Percentiles rank a stretch among this genome's conserved stretches.
Conservation (phyloP, 306 rosid genomes). For the Acacia confusa region DNA sequence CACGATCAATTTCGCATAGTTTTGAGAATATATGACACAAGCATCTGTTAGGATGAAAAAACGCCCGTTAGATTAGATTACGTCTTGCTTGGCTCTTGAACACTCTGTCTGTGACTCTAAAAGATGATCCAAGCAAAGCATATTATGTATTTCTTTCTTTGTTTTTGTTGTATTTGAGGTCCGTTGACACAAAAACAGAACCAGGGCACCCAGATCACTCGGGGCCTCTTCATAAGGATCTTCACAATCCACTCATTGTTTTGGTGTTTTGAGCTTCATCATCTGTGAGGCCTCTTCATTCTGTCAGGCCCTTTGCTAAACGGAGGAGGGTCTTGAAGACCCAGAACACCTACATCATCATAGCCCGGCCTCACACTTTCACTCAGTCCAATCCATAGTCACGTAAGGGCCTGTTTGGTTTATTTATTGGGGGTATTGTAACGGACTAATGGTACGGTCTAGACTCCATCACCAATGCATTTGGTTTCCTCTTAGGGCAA, state of each 20-base stretch:
- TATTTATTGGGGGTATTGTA: too few species aligned
- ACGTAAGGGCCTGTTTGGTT: too few species aligned
- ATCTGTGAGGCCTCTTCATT: too few species aligned
- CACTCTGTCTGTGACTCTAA: not conserved
- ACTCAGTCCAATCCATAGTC: too few species aligned
- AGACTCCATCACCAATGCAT: too few species aligned
- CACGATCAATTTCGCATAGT: not conserved
- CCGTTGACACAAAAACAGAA: not conserved
- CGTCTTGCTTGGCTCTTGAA: not conserved
- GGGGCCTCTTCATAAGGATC: not conserved
- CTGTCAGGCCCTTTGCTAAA: not conserved
- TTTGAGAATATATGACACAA: not conserved
- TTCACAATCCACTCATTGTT: not conserved
- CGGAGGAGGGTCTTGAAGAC: not conserved
- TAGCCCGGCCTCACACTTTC: too few species aligned
- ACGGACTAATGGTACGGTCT: too few species aligned
- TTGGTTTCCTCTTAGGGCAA: not conserved
- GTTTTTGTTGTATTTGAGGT: not conserved
- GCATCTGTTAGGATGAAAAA: not conserved
- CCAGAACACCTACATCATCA: not conserved
- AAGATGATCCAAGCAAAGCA: not conserved
- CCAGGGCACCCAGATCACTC: not conserved
- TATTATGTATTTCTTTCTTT: not conserved
- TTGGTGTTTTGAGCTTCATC: not conserved
- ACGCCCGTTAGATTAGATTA: not conserved